Conservation (phyloP, 2,329 filamentous ascomycete genomes). For the Verticillium tricorpus region DNA sequence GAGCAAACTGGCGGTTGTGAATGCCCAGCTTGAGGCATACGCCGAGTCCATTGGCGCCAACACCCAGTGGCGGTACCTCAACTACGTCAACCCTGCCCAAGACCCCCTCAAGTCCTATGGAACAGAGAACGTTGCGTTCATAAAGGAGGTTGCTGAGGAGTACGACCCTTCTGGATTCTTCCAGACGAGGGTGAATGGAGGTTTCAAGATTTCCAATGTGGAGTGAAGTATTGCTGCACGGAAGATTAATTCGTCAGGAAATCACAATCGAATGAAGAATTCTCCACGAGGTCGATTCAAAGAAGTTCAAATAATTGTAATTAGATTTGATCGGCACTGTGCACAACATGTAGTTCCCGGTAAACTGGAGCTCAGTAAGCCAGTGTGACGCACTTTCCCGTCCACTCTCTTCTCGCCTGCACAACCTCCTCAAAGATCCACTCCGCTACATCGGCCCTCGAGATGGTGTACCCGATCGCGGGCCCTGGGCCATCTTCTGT, state of each 20-base stretch:
- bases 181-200: slow-evolving; percentile 26
- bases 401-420: neutral
- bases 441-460: slow-evolving; percentile 1
- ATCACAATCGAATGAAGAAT: too few species aligned
- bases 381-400: neutral
- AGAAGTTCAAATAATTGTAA: too few species aligned
- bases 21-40: slow-evolving; percentile 20
- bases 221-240: too few species aligned
- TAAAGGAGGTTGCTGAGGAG: slow-evolving; percentile 22
- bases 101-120: slow-evolving; percentile 25
- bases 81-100: slow-evolving; percentile 26
- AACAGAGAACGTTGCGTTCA: slow-evolving; percentile 19
- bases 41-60: slow-evolving; percentile 7
- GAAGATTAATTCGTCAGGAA: too few species aligned
- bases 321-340: too few species aligned
- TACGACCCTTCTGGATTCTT: slow-evolving; percentile 28
- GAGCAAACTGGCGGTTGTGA: slow-evolving; percentile 21
- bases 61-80: slow-evolving; percentile 28
- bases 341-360: too few species aligned
- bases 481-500: neutral
- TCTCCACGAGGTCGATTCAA: too few species aligned
- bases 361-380: neutral
- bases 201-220: slow-evolving; percentile 6
- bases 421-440: slow-evolving; percentile 8
- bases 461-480: neutral